Conservation (phyloP, 2,329 filamentous ascomycete species). For the Graphilbum sp. region DNA sequence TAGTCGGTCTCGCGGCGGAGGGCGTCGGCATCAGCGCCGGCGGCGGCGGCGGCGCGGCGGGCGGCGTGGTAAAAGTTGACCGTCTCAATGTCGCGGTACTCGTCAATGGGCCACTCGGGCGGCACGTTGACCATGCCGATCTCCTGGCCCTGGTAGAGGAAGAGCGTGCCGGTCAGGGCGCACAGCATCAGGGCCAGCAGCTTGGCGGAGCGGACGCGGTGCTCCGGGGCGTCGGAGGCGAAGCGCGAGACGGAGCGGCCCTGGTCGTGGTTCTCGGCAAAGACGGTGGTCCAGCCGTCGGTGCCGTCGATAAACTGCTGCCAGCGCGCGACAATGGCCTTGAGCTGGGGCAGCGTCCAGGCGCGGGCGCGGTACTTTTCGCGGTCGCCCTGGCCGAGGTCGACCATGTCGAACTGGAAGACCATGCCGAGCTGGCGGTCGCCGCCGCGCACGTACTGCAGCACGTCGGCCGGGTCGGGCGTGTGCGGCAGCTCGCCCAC, state of each 20-base stretch:
- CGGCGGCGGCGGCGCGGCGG: slow-evolving; percentile 9
- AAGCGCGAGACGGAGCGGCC: slow-evolving; percentile 37
- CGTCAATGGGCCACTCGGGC: slow-evolving; percentile 26
- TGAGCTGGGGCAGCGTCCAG: slow-evolving; percentile 29
- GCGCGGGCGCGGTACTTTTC: slow-evolving; percentile 35
- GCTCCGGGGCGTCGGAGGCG: slow-evolving; percentile 24
- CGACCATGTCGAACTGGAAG: slow-evolving; percentile 50
- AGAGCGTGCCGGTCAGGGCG: slow-evolving; percentile 34
- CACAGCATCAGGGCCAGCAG: slow-evolving; percentile 34
- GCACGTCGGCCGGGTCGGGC: slow-evolving; percentile 37
- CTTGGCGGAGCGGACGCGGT: slow-evolving; percentile 29
- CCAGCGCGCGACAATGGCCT: slow-evolving; percentile 25
- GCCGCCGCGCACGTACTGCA: slow-evolving; percentile 40
- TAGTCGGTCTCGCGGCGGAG: slow-evolving; percentile 26
- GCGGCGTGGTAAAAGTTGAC: slow-evolving; percentile 27
- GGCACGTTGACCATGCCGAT: slow-evolving; percentile 42
- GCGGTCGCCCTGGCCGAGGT: slow-evolving; percentile 33
- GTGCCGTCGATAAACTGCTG: slow-evolving; percentile 34
- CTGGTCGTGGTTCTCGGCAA: slow-evolving; percentile 49
- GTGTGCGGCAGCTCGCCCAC: slow-evolving; percentile 54
- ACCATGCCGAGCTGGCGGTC: slow-evolving; percentile 52
- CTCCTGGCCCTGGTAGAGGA: slow-evolving; percentile 45
- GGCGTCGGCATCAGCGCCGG: slow-evolving; percentile 15
- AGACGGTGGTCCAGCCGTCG: slow-evolving; percentile 42
- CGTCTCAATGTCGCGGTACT: slow-evolving; percentile 32